Evolutionary conservation across 176 grass and related monocot species (phyloP).

Genomic region (Calamus simplicifolius): DNA sequence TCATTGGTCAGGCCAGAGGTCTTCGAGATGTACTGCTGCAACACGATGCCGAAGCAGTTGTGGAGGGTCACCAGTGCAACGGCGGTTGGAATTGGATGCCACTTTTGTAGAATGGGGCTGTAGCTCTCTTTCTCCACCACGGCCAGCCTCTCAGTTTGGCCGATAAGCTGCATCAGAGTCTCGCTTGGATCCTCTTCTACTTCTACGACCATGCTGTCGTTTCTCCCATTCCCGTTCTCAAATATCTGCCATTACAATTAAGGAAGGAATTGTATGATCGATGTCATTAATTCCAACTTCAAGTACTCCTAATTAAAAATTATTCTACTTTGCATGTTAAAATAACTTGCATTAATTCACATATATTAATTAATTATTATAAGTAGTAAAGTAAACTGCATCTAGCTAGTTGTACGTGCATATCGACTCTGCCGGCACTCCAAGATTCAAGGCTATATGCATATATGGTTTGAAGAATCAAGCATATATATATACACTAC

Average conservation of each 20-base stretch:
- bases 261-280: background rate
- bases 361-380: too few relatives aligned
- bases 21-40: conserved; percentile 30
- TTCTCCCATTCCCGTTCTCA: conserved; percentile 34
- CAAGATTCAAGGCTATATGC: too few relatives aligned
- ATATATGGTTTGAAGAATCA: too few relatives aligned
- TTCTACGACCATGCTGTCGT: conserved; percentile 74
- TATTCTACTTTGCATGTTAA: too few relatives aligned
- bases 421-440: too few relatives aligned
- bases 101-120: conserved; percentile 39
- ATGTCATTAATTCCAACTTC: too few relatives aligned
- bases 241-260: conserved; percentile 32
- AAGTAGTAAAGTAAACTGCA: too few relatives aligned
- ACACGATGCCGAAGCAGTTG: conserved; percentile 27
- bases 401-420: too few relatives aligned
- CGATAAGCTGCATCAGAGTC: conserved; percentile 31
- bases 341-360: too few relatives aligned
- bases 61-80: conserved; percentile 47
- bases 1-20: conserved; percentile 41
- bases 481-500: too few relatives aligned
- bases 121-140: conserved; percentile 44
- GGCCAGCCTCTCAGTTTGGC: conserved; percentile 38
- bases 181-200: conserved; percentile 73
- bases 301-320: too few relatives aligned
- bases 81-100: conserved; percentile 39